Conservation (phyloP, 345 rosid species). For the Brassica cretica region DNA sequence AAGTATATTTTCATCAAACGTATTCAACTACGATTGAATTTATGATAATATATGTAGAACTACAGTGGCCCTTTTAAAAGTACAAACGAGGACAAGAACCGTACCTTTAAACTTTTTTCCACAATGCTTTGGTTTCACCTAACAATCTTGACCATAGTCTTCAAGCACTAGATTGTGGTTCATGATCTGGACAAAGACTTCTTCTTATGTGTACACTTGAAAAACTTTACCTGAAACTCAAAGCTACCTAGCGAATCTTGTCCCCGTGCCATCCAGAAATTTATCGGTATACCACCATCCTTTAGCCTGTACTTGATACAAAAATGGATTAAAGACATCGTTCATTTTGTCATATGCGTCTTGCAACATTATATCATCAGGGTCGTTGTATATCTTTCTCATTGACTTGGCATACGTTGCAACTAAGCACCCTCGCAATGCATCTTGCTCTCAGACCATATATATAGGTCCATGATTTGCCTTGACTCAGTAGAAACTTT, state of each 20-base stretch:
- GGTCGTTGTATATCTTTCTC: constrained; percentile 42
- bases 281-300: constrained; percentile 88
- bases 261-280: constrained; percentile 80
- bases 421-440: constrained; percentile 90
- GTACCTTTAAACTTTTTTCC: constrained; percentile 29
- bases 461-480: constrained; percentile 66
- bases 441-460: constrained; percentile 88
- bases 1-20: constrained; percentile 1
- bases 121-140: constrained; percentile 26
- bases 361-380: constrained; percentile 41
- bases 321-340: constrained; percentile 49
- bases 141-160: constrained; percentile 20
- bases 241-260: constrained; percentile 61
- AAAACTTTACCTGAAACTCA: constrained; percentile 5
- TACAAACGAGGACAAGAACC: constrained; percentile 33
- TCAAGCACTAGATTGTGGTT: not conserved
- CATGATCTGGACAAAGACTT: not conserved
- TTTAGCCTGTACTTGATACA: constrained; percentile 64
- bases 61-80: constrained; percentile 4
- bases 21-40: constrained; percentile 5
- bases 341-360: constrained; percentile 73
- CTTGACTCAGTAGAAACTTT: constrained; percentile 61
- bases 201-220: constrained; percentile 4
- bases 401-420: constrained; percentile 65
- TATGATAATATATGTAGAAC: constrained; percentile 13